A percentile compares a stretch with the other conserved stretches of the same genome.
Conservation (phyloP, 768 basidiomycete species). For the Serendipita sp. region DNA sequence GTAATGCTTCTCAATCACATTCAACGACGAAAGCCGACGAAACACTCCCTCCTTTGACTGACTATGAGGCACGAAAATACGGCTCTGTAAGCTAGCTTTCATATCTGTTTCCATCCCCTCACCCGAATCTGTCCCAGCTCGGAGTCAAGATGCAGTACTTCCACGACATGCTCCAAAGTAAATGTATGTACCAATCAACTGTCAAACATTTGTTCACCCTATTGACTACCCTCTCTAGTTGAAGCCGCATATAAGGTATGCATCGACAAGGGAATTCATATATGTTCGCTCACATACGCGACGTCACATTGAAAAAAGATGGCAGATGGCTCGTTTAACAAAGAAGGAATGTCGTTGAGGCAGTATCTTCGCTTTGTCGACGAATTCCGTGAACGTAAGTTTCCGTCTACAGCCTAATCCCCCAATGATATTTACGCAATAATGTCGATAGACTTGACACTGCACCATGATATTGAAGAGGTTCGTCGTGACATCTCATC, state of each 20-base stretch:
- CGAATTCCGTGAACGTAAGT: constrained; percentile 7
- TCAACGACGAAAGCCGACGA: background rate
- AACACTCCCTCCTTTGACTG: constrained; percentile 5
- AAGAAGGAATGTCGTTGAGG: constrained; percentile 5
- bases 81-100: background rate
- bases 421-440: background rate
- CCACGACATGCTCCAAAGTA: background rate
- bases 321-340: constrained; percentile 6
- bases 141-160: constrained; percentile 2
- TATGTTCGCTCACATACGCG: no score
- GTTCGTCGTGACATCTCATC: background rate
- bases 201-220: background rate
- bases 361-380: constrained; percentile 6
- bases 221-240: background rate
- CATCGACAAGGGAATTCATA: background rate
- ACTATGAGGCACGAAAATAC: background rate
- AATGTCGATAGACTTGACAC: background rate
- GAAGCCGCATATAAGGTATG: background rate
- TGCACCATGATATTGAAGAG: constrained; percentile 8
- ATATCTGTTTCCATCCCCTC: no score
- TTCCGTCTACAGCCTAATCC: background rate
- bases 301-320: background rate
- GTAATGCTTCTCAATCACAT: no score
- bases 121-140: background rate
- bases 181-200: background rate